phyloP scores from a whole-genome alignment of 257 asterid genomes.

The Catharanthus roseus region DNA sequence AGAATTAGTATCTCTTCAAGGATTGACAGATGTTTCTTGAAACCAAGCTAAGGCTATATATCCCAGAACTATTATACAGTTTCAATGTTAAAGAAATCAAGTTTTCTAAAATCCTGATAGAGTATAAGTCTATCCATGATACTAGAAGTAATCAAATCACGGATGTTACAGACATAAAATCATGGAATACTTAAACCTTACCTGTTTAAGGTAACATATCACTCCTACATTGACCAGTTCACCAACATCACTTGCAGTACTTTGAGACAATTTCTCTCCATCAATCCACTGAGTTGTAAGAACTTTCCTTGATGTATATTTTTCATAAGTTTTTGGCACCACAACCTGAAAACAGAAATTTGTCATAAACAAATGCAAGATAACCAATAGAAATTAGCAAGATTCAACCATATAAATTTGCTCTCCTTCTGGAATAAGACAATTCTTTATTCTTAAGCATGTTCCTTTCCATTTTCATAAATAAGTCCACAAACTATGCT shows the following conservation, averaged over 20 bases:
- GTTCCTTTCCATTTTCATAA: neutral
- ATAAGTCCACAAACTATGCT: neutral
- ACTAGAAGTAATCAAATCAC: neutral
- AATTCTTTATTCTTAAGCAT: neutral
- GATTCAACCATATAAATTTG: neutral
- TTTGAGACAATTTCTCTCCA: slow-evolving; percentile 97
- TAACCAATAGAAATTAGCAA: neutral
- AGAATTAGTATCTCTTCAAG: no score
- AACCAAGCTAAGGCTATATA: neutral
- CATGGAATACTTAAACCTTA: slow-evolving; percentile 15
- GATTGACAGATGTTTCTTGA: no score
- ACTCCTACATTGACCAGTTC: slow-evolving; percentile 97
- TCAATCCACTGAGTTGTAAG: slow-evolving; percentile 94
- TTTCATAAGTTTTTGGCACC: slow-evolving; percentile 78
- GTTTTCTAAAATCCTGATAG: neutral
- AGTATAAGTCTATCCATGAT: neutral
- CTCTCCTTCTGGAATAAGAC: neutral
- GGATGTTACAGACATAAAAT: neutral
- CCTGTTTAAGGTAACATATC: slow-evolving; percentile 99
- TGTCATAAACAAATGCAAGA: slow-evolving; percentile 1
- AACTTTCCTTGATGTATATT: slow-evolving; percentile 93
- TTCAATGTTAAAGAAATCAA: neutral
- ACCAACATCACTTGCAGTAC: slow-evolving; percentile 98
- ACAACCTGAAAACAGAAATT: slow-evolving; percentile 55
- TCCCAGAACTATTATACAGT: neutral